Base-by-base conservation (phyloP, 331 rosid species). In the Saraca asoca region DNA sequence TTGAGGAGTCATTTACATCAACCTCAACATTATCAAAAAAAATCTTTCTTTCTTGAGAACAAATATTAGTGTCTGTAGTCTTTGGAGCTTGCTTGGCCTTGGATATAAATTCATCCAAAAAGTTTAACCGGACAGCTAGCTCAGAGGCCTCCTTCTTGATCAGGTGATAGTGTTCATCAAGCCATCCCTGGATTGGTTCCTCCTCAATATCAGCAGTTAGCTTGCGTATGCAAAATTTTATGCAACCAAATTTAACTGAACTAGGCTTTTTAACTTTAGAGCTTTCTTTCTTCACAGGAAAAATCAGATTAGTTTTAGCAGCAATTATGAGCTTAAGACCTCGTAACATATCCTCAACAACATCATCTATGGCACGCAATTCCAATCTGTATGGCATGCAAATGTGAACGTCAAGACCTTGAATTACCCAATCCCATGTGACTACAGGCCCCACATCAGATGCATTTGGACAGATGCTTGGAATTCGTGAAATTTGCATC, bases 171-270 rank as follows among this genome's bases (percentile, higher is more conserved):
- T 94, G 99, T 76, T 94, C 99, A 83, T 94, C 99, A 81, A 94
- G 88, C 99, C 99, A 94, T 55, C 96, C 99, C 83, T 94, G 99
- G 69, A 94, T 49, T 35, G 97, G 99, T 62, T 94, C 97, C 78
- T 94, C 99, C 82, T 94, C 99, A 53, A 94, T 90, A 69, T 90
- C 95, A 64, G 85, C 90, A 80, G 93, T 86, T 48, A 94, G 76
- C 82, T 82, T 90, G 70, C 96, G 87, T 81, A 86, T 82, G 80
- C 75, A 80, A 72, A 94, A 90, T 86, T 82, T 94, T 66, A 94
- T 38, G 85, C 96, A 71, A 72, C 99, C 99, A 66, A 94, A 81
- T 77, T 77, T 88, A n/a, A n/a, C n/a, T 76, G 96, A 81, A 82
- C 85, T 74, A 19, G 89, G 72, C 72, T 85, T 88, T 85, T 85